Conservation (phyloP, 2,329 filamentous ascomycete genomes). For the Fusarium euwallaceae region DNA sequence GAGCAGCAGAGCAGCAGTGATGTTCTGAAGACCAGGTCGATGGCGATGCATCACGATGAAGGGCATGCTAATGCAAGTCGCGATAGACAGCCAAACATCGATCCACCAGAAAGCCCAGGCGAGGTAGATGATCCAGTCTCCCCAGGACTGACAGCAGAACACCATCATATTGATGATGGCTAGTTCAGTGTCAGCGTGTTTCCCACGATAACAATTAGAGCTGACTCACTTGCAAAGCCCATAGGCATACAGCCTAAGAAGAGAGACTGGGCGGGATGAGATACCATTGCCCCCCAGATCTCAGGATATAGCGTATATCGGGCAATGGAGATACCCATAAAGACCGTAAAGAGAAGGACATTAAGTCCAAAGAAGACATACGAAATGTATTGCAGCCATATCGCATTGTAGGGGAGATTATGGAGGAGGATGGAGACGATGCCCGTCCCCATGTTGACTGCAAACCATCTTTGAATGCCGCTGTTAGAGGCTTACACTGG, state of each 20-base stretch:
- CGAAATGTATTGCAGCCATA: conserved; percentile 70
- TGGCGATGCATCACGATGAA: conserved; percentile 67
- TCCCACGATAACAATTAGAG: neutral
- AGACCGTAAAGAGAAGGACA: conserved; percentile 67
- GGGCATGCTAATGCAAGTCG: conserved; percentile 67
- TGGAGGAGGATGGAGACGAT: conserved; percentile 74
- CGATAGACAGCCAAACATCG: conserved; percentile 65
- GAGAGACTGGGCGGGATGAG: conserved; percentile 74
- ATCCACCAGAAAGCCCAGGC: conserved; percentile 72
- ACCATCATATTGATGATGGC: conserved; percentile 75
- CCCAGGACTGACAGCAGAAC: conserved; percentile 73
- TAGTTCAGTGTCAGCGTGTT: conserved; percentile 30
- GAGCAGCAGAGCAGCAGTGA: conserved; percentile 75
- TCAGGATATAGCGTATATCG: conserved; percentile 75
- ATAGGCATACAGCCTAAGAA: conserved; percentile 79
- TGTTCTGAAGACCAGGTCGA: conserved; percentile 64
- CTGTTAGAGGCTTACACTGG: conserved; percentile 12
- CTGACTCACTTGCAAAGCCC: conserved; percentile 68
- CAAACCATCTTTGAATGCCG: conserved; percentile 65
- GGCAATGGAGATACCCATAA: conserved; percentile 66
- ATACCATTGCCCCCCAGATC: conserved; percentile 75
- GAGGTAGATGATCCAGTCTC: conserved; percentile 65
- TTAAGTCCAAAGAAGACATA: conserved; percentile 73
- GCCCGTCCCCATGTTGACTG: conserved; percentile 76
- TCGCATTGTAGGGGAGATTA: conserved; percentile 70